Evolutionary conservation across 129 eudicot species (phyloP), one percentile per base, ranked within the genome.

Genomic region (Kitagawia praeruptora): DNA sequence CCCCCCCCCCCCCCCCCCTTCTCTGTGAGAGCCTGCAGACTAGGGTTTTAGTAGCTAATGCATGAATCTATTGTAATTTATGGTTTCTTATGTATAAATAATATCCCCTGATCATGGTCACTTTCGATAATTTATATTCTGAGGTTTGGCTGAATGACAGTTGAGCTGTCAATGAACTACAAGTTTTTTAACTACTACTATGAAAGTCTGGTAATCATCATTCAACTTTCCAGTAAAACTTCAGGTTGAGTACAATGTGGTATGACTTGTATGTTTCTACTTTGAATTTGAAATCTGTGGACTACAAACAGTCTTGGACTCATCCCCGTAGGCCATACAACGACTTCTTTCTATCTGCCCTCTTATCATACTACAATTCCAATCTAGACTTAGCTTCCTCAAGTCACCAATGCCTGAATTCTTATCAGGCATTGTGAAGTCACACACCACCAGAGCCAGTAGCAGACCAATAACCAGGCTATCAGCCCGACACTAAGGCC

Each of bases 401-500:
- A 94, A 66, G 51, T 91, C 91, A 48, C 96, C 97, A 18, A 87
- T 82, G 25, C 98, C 98, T 2, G 90, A 31, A 31, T 31, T 31
- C 34, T 31, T 31, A 31, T 31, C 34, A 9, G 96, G 96, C 77
- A 96, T 97, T 13, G 97, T 84, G 81, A 92, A 94, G 15, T 89
- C 93, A 41, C 96, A 96, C 97, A 94, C 85, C 27, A 91, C 92
- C 5, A 96, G 97, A 4, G 97, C 96, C 72, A 94, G 83, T 11
- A 97, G 98, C 8, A 93, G 93, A 67, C 97, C 98, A n/a, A 90
- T 86, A n/a, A 91, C 82, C 48, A 92, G 88, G 76, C 97, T 96
- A 23, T 91, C 98, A 0, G 92, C 91, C 54, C 93, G 92, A 81
- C 92, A 94, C 78, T 91, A 96, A 2, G 97, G 98, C 75, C 51